Evolutionary conservation across 2,329 filamentous ascomycete species (phyloP).

Genomic region (Fusarium hostae): DNA sequence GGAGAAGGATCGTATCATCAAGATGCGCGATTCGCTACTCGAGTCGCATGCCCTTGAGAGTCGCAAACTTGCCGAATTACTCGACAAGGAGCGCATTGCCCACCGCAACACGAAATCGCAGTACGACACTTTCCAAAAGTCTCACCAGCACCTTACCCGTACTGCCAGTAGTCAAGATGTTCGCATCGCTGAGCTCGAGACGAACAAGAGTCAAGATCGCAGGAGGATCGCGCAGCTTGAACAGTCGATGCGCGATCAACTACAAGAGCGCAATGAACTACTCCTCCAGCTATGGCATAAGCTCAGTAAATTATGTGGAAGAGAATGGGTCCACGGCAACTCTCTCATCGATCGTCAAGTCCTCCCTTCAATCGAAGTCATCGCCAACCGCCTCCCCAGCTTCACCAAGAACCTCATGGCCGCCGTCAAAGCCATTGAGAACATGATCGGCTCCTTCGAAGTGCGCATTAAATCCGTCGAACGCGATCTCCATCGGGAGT

Average conservation of each 20-base stretch:
- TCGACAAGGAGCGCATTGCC: constrained; percentile 88
- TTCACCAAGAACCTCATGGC: constrained; percentile 91
- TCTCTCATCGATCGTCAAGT: constrained; percentile 87
- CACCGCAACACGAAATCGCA: constrained; percentile 88
- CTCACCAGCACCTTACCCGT: constrained; percentile 85
- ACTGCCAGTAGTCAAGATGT: constrained; percentile 87
- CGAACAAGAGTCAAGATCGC: constrained; percentile 79
- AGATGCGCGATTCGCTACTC: constrained; percentile 86
- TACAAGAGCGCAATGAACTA: constrained; percentile 88
- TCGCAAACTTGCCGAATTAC: constrained; percentile 83
- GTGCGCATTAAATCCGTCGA: constrained; percentile 86
- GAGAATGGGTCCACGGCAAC: constrained; percentile 92
- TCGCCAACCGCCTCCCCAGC: constrained; percentile 84
- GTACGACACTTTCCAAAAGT: constrained; percentile 89
- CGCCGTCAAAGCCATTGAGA: constrained; percentile 88
- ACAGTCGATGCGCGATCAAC: constrained; percentile 83
- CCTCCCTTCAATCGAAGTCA: constrained; percentile 84
- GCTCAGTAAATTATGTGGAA: constrained; percentile 84
- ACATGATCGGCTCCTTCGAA: constrained; percentile 80
- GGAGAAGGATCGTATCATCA: constrained; percentile 92
- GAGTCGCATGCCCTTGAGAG: constrained; percentile 90
- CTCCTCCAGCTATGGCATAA: constrained; percentile 91
- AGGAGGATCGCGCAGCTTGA: constrained; percentile 81
- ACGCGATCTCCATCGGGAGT: constrained; percentile 89
- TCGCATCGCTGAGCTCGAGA: constrained; percentile 87